Base-by-base conservation (phyloP, 208 protist genomes). In the Hexamita inflata region DNA sequence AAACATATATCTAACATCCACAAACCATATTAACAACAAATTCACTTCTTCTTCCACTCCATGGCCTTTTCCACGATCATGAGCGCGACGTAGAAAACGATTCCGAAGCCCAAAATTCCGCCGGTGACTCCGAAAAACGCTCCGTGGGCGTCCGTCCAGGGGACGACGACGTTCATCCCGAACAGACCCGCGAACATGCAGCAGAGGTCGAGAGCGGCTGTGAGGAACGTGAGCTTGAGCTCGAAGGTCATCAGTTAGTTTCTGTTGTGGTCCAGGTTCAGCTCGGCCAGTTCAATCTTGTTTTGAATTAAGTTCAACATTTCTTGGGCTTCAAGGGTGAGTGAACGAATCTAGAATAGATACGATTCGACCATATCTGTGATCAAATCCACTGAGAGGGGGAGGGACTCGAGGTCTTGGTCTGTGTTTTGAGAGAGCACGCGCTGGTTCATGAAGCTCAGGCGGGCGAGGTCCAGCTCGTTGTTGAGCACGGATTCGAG, bases 111-210 rank as follows among this genome's bases (percentile, higher is more conserved):
- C 60, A 66, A 13, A 38, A 66, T 66, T 24, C 60, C 60, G 19
- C 60, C 60, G 30, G 13, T 38, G 15, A 34, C 30, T 15, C 30
- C 15, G 30, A 66, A 66, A 30, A 66, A 66, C 13, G 34, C 60
- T 24, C 24, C 13, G 60, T 38, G 24, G 30, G 24, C 34, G 24
- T n/a, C 26, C 24, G 24, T 38, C 24, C 34, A 38, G 15, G 64
- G 64, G 11, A 70, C 42, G 35, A 15, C 9, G 11, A 70, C 32
- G n/a, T 70, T 70, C 64, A 70, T 70, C 9, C 64, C 64, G 11
- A 13, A 38, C 24, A 70, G 35, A n/a, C 30, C 26, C 4, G 64
- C 15, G 38, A 70, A 49, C 64, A 70, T 70, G 35, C 32, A 13
- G 15, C 19, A 7, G 4, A 49, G 9, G 28, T 70, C 64, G 35